Evolutionary conservation across 352 stramenopile species (phyloP).

Genomic region (Globisporangium cylindrosporum): DNA sequence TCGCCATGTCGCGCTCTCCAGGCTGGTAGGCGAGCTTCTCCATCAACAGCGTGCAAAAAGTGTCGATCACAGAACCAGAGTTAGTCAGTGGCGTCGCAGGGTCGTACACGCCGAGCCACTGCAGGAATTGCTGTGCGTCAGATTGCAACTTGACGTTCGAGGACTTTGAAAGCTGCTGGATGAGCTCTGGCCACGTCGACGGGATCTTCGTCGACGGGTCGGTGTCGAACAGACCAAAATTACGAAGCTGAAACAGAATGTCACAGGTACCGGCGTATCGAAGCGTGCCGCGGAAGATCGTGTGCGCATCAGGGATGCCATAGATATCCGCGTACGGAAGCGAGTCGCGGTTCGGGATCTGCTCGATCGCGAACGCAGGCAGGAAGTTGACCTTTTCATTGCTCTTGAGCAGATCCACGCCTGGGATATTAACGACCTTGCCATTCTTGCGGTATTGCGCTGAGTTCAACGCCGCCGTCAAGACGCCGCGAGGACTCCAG

Average conservation of each 20-base stretch:
- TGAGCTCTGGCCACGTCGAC: slow-evolving; percentile 80
- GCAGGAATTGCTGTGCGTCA: slow-evolving; percentile 66
- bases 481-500: slow-evolving; percentile 93
- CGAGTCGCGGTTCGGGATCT: slow-evolving; percentile 94
- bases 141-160: slow-evolving; percentile 34
- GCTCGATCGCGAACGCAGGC: slow-evolving; percentile 91
- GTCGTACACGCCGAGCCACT: slow-evolving; percentile 78
- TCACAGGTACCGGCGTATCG: slow-evolving; percentile 92
- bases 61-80: slow-evolving; percentile 68
- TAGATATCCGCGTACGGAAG: slow-evolving; percentile 93
- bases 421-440: slow-evolving; percentile 80
- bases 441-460: slow-evolving; percentile 88
- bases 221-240: slow-evolving; percentile 89
- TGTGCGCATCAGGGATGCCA: slow-evolving; percentile 89
- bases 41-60: slow-evolving; percentile 85
- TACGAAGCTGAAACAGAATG: slow-evolving; percentile 89
- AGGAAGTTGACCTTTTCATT: slow-evolving; percentile 87
- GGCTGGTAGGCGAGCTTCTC: slow-evolving; percentile 88
- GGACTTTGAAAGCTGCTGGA: slow-evolving; percentile 48
- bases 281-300: slow-evolving; percentile 93
- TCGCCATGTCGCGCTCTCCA: slow-evolving; percentile 93
- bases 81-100: slow-evolving; percentile 46
- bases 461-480: slow-evolving; percentile 91
- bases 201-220: slow-evolving; percentile 40
- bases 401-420: slow-evolving; percentile 83